Conservation (phyloP, 2,329 filamentous ascomycete species). For the Trichoderma koningiopsis region DNA sequence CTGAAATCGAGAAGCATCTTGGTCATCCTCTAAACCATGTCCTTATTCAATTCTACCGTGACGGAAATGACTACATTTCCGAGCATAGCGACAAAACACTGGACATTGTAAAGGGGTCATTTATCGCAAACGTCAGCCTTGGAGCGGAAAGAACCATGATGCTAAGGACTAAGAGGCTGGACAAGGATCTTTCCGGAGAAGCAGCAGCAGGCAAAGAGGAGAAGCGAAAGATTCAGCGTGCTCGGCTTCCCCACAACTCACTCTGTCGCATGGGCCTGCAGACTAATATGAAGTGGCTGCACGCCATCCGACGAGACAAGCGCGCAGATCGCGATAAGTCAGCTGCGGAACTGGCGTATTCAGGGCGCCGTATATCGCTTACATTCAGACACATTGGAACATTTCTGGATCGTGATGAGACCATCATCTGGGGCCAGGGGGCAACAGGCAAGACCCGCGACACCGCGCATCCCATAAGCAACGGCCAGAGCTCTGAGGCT, state of each 20-base stretch:
- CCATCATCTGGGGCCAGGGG: slow-evolving; percentile 88
- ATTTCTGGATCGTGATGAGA: slow-evolving; percentile 67
- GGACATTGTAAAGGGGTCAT: slow-evolving; percentile 79
- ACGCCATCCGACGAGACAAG: slow-evolving; percentile 89
- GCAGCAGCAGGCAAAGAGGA: slow-evolving; percentile 30
- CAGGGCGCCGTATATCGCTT: slow-evolving; percentile 80
- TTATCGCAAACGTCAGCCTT: slow-evolving; percentile 91
- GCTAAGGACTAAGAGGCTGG: slow-evolving; percentile 75
- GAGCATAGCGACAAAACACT: slow-evolving; percentile 97
- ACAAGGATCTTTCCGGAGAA: slow-evolving; percentile 42
- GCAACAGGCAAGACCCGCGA: slow-evolving; percentile 68
- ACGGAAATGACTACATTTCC: slow-evolving; percentile 85
- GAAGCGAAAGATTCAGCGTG: slow-evolving; percentile 64
- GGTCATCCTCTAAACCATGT: slow-evolving; percentile 88
- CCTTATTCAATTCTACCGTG: slow-evolving; percentile 90
- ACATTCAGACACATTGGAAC: slow-evolving; percentile 91
- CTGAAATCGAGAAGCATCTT: slow-evolving; percentile 68
- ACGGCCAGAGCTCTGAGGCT: slow-evolving; percentile 67
- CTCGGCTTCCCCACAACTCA: slow-evolving; percentile 82
- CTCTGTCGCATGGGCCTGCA: slow-evolving; percentile 78
- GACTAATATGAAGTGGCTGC: slow-evolving; percentile 87
- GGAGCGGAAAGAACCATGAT: slow-evolving; percentile 90
- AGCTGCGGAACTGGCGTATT: slow-evolving; percentile 68
- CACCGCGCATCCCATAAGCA: slow-evolving; percentile 65
- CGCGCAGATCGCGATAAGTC: slow-evolving; percentile 68